A percentile compares a stretch with the other conserved stretches of the same genome.
Evolutionary conservation across 257 asterid genomes (phyloP).

Genomic region (Lantana camara): DNA sequence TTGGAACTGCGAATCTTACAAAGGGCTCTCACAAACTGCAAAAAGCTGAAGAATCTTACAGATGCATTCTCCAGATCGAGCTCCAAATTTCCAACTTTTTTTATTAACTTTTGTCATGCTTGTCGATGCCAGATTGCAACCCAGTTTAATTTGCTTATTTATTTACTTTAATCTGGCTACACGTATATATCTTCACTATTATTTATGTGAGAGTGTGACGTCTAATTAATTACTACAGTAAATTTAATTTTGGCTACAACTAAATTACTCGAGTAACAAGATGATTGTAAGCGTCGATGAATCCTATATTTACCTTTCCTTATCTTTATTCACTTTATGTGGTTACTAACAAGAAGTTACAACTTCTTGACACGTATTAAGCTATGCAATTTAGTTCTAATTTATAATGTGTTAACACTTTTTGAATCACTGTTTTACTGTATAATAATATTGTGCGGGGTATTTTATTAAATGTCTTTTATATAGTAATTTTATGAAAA

Average conservation of each 20-base stretch:
- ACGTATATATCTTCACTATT: neutral
- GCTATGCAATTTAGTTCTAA: no score
- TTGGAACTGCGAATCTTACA: slow-evolving; percentile 1
- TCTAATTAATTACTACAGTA: no score
- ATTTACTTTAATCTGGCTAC: neutral
- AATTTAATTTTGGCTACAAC: no score
- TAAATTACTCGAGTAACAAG: no score
- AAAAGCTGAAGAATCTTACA: slow-evolving; percentile 19
- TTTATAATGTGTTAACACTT: no score
- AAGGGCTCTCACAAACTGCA: slow-evolving; percentile 20
- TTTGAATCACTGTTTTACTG: no score
- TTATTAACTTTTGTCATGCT: slow-evolving; percentile 15
- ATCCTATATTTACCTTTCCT: neutral
- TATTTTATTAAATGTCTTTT: no score
- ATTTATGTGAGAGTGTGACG: neutral
- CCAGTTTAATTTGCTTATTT: neutral
- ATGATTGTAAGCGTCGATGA: slow-evolving; percentile 16
- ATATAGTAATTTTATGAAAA: no score
- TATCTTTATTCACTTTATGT: neutral
- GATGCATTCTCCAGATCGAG: slow-evolving; percentile 13
- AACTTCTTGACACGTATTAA: neutral
- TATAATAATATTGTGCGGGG: no score
- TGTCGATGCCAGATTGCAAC: slow-evolving; percentile 16
- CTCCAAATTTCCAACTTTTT: no score
- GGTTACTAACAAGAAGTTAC: slow-evolving; percentile 11